A percentile compares a stretch with the other conserved stretches of the same genome.
phyloP scores from a whole-genome alignment of 768 basidiomycete genomes.

The Butyriboletus loyo region DNA sequence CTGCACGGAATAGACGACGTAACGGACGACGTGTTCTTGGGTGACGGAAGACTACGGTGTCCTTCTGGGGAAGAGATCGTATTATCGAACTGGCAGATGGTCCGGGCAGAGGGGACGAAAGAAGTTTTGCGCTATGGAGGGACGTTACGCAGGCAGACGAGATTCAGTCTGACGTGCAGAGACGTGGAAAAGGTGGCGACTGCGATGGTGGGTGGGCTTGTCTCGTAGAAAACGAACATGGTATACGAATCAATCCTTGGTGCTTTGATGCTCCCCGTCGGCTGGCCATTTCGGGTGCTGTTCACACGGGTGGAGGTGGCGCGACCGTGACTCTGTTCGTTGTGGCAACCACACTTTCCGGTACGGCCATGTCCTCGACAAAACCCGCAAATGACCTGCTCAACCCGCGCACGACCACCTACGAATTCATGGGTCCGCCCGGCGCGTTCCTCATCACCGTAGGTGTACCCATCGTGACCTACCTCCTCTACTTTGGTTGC shows the following conservation, averaged over 20 bases:
- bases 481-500: slow-evolving; percentile 75
- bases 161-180: slow-evolving; percentile 86
- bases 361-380: slow-evolving; percentile 17
- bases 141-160: slow-evolving; percentile 49
- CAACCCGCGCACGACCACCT: slow-evolving; percentile 68
- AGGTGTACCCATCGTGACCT: slow-evolving; percentile 66
- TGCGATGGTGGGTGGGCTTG: background rate
- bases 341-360: background rate
- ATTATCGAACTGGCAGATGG: slow-evolving; percentile 58
- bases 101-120: slow-evolving; percentile 42
- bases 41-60: slow-evolving; percentile 16
- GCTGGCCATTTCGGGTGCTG: background rate
- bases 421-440: slow-evolving; percentile 81
- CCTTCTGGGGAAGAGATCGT: slow-evolving; percentile 29
- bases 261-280: no score
- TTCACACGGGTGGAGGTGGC: slow-evolving; percentile 4
- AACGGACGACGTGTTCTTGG: slow-evolving; percentile 45
- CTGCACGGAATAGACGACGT: slow-evolving; percentile 79
- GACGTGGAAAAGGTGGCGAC: slow-evolving; percentile 63
- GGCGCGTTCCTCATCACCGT: slow-evolving; percentile 72
- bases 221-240: background rate
- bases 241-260: no score
- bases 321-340: background rate
- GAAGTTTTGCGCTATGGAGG: slow-evolving; percentile 47
- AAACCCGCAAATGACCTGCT: slow-evolving; percentile 36